phyloP scores from a whole-genome alignment of 2,329 filamentous ascomycete species.

The Beauveria bassiana region DNA sequence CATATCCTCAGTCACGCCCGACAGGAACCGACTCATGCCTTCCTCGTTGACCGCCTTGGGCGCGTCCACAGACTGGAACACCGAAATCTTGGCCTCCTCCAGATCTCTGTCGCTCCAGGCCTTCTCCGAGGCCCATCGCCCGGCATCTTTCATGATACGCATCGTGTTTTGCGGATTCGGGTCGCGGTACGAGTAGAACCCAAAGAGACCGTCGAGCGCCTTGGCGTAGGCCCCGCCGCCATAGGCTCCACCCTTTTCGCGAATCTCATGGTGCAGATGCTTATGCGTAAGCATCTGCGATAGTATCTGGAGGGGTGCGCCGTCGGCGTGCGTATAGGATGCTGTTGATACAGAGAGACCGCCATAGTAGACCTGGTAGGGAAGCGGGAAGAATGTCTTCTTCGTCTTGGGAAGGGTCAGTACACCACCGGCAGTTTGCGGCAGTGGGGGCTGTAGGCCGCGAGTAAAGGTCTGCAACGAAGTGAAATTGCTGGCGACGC shows the following conservation, averaged over 20 bases:
- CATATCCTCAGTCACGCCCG: constrained; percentile 82
- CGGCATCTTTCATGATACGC: constrained; percentile 74
- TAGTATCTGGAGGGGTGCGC: constrained; percentile 78
- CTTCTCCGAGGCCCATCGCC: constrained; percentile 73
- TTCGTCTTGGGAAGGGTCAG: constrained; percentile 39
- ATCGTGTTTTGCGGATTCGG: constrained; percentile 88
- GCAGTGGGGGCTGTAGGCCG: constrained; percentile 18
- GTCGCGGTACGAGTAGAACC: constrained; percentile 94
- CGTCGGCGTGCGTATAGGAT: constrained; percentile 68
- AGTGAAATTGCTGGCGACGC: constrained; percentile 59
- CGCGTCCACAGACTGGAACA: constrained; percentile 88
- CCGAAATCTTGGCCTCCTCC: constrained; percentile 90
- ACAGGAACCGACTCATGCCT: constrained; percentile 78
- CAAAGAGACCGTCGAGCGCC: constrained; percentile 76
- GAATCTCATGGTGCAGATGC: constrained; percentile 92
- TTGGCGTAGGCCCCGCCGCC: constrained; percentile 83
- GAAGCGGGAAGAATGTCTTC: constrained; percentile 86
- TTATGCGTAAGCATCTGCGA: constrained; percentile 92
- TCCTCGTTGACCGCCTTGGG: constrained; percentile 81
- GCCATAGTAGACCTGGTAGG: constrained; percentile 96
- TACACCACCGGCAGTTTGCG: constrained; percentile 33
- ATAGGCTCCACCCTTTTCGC: constrained; percentile 95
- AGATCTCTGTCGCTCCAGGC: constrained; percentile 77
- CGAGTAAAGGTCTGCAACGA: constrained; percentile 64
- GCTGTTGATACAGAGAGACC: constrained; percentile 74